Base-by-base conservation (phyloP, 1,284 basidiomycete species). In the Microbotryum lychnidis-dioicae region DNA sequence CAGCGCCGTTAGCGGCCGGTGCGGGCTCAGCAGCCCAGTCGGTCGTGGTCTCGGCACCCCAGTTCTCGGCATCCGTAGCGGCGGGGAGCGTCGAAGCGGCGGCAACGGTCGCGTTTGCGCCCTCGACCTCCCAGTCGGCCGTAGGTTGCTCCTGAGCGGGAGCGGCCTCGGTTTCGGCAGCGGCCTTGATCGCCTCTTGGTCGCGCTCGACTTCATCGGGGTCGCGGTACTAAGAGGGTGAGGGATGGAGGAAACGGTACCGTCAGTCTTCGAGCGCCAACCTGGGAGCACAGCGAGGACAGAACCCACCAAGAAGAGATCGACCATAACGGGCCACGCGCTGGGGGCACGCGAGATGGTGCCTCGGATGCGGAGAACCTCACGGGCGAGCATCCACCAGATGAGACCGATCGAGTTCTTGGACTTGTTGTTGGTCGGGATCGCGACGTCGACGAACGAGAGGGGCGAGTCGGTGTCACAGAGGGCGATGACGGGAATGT, bases 371-470 rank as follows among this genome's bases (percentile, higher is more conserved):
- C 94, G 87, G 77, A 98, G 87, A 74, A 97, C 91, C 79, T 98
- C 94, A 74, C 94, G 89, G 77, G 89, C 90, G 75, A 98, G 89
- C 73, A 98, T 79, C 92, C 93, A 98, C 96, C 96, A 98, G 74
- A 97, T 83, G 69, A 98, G 85, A 83, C 94, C 94, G 73, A 97
- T 90, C 29, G 92, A 87, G 80, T 98, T 90, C 76, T 88, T 87
- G 71, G 88, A 87, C 84, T 97, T 98, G 89, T 97, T 97, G 85
- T 98, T 98, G 71, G 90, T 91, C 71, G 94, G 96, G 80, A 98
- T 97, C 67, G 90, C 93, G 74, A 98, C 86, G 77, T 98, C 94
- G 77, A 98, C 92, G 77, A 91, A 96, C 79, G 91, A 87, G 75
- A 98, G 84, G 61, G 91, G 90, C 54, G 94, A 91, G 78, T 98